These are phyloP conservation scores for Citrus unshiu DNA, from an alignment of 345 rosid genomes.

Conservation along the genomic window DNA sequence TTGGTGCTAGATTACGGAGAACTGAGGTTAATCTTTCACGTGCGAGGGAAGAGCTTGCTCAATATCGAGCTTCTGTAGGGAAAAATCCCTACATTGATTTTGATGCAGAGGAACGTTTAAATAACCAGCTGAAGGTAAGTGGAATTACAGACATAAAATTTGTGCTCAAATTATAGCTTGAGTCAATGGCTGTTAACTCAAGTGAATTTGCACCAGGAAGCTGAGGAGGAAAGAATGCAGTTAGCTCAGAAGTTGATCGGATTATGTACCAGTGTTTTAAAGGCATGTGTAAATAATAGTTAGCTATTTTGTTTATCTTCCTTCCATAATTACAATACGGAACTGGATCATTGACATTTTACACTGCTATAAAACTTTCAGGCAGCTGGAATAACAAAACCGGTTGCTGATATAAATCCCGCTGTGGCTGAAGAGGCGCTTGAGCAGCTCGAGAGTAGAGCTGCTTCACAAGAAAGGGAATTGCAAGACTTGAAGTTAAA, in stretches of 20 bases:
- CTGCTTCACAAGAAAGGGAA: slow-evolving; percentile 63
- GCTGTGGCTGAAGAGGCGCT: slow-evolving; percentile 78
- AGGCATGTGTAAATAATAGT: slow-evolving; percentile 35
- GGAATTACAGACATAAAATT: background rate
- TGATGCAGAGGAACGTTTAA: slow-evolving; percentile 53
- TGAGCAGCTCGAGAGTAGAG: slow-evolving; percentile 52
- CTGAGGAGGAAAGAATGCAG: slow-evolving; percentile 64
- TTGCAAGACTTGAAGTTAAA: slow-evolving; percentile 51
- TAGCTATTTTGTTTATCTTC: background rate
- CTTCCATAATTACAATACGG: background rate
- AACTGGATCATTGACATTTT: background rate
- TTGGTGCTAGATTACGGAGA: slow-evolving; percentile 51
- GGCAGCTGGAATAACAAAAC: slow-evolving; percentile 63
- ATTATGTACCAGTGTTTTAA: slow-evolving; percentile 66
- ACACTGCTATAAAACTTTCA: slow-evolving; percentile 18
- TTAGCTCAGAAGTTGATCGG: slow-evolving; percentile 60
- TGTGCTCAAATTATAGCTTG: background rate
- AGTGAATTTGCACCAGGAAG: slow-evolving; percentile 42
- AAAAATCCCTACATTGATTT: slow-evolving; percentile 42
- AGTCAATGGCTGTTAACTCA: slow-evolving; percentile 3
- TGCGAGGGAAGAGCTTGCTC: slow-evolving; percentile 77
- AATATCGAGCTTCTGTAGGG: slow-evolving; percentile 60
- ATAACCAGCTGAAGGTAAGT: slow-evolving; percentile 55
- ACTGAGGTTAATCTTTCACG: slow-evolving; percentile 56
- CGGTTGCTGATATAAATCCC: slow-evolving; percentile 51